Percentiles rank a stretch among this genome's conserved stretches.
Evolutionary conservation across 768 basidiomycete species (phyloP).

Genomic region (Phaffia australis): DNA sequence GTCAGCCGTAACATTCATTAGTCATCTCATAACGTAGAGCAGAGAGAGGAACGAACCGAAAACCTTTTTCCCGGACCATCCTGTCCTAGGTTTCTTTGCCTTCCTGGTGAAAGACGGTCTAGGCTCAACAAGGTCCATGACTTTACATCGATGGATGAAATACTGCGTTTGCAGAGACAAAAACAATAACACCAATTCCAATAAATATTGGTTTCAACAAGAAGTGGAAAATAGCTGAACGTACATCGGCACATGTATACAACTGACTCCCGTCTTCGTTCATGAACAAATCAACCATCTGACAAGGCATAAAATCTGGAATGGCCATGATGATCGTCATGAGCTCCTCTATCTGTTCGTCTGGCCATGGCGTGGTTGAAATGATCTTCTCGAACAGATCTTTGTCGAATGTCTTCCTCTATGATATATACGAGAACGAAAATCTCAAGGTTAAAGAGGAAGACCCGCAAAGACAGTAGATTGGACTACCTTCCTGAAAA

Average conservation of each 20-base stretch:
- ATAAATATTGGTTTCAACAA: too few species aligned
- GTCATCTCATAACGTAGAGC: too few species aligned
- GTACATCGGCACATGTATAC: conserved; percentile 17
- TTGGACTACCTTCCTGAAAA: background rate
- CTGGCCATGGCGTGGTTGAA: conserved; percentile 5
- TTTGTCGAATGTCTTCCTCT: too few species aligned
- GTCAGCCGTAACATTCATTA: too few species aligned
- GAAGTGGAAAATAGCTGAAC: background rate
- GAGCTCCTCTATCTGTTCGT: conserved; percentile 12
- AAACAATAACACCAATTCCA: too few species aligned
- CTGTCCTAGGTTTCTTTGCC: conserved; percentile 1
- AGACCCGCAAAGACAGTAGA: background rate
- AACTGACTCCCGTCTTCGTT: background rate
- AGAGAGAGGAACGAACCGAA: background rate
- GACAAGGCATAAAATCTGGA: conserved; percentile 14
- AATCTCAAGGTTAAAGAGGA: background rate
- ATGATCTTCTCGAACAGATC: too few species aligned
- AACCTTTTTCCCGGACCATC: background rate
- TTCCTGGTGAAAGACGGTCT: background rate
- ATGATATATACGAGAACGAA: background rate
- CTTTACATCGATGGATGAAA: conserved; percentile 11
- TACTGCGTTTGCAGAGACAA: background rate
- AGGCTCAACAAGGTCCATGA: conserved; percentile 6
- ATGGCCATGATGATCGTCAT: background rate
- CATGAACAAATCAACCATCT: conserved; percentile 13